Conservation (phyloP, 441 rosid genomes). For the Hypseocharis bilobata region DNA sequence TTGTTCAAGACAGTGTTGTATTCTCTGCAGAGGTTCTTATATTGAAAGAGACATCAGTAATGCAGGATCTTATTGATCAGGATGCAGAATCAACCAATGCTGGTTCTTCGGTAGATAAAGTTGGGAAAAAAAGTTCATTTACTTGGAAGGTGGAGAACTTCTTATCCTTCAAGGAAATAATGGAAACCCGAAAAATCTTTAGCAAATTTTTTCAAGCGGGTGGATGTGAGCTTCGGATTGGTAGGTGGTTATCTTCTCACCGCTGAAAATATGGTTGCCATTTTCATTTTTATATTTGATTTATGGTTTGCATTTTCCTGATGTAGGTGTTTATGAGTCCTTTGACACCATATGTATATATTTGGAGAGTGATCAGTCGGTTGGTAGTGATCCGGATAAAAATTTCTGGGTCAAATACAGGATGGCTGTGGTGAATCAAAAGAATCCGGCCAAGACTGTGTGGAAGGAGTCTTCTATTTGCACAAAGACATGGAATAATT, state of each 20-base stretch:
- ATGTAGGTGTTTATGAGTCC: slow-evolving; percentile 95
- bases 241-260: slow-evolving; percentile 39
- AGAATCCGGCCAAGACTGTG: slow-evolving; percentile 80
- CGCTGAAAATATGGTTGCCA: slow-evolving; percentile 19
- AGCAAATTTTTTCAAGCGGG: slow-evolving; percentile 98
- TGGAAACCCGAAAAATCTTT: slow-evolving; percentile 94
- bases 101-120: slow-evolving; percentile 42
- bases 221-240: slow-evolving; percentile 97
- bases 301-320: slow-evolving; percentile 29
- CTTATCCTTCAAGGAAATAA: slow-evolving; percentile 83
- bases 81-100: slow-evolving; percentile 41
- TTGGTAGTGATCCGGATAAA: slow-evolving; percentile 79
- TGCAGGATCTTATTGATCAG: slow-evolving; percentile 59
- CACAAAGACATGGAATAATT: slow-evolving; percentile 98
- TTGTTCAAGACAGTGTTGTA: slow-evolving; percentile 81
- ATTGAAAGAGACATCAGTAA: slow-evolving; percentile 77
- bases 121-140: slow-evolving; percentile 68
- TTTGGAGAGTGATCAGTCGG: slow-evolving; percentile 94
- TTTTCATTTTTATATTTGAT: slow-evolving; percentile 25
- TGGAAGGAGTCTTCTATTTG: slow-evolving; percentile 99
- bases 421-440: slow-evolving; percentile 95
- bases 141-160: slow-evolving; percentile 98
- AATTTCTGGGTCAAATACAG: slow-evolving; percentile 98
- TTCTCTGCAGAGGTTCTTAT: slow-evolving; percentile 98
- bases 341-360: slow-evolving; percentile 96